Evolutionary conservation across 2,329 filamentous ascomycete genomes (phyloP).

Genomic region (Trichothecium sympodiale): DNA sequence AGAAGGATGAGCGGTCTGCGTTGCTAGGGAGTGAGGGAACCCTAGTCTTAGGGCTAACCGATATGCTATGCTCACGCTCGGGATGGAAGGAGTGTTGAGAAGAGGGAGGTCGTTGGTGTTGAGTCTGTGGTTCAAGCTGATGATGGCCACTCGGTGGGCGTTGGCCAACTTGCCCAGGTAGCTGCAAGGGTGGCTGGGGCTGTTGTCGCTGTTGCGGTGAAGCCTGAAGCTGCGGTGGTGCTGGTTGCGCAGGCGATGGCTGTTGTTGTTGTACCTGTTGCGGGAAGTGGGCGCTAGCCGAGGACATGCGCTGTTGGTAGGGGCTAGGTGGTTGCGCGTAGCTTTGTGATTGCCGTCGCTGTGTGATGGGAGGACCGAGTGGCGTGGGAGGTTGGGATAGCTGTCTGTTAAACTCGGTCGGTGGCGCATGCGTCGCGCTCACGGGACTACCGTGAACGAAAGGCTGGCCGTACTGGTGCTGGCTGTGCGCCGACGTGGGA

Average conservation of each 20-base stretch:
- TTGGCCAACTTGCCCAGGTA: no score
- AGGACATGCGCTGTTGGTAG: slow-evolving; percentile 40
- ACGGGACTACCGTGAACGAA: slow-evolving; percentile 44
- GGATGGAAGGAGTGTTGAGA: slow-evolving; percentile 24
- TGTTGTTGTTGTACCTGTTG: slow-evolving; percentile 14
- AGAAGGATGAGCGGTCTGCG: slow-evolving; percentile 16
- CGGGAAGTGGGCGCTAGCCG: slow-evolving; percentile 15
- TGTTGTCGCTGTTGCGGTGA: slow-evolving; percentile 7
- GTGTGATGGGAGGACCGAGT: slow-evolving; percentile 35
- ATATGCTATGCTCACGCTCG: slow-evolving; percentile 60
- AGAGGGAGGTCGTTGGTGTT: slow-evolving; percentile 35
- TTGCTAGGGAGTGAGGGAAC: slow-evolving; percentile 40
- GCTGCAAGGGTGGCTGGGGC: slow-evolving; percentile 5
- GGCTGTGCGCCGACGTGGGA: slow-evolving; percentile 50
- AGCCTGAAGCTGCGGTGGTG: slow-evolving; percentile 9
- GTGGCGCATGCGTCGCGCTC: slow-evolving; percentile 27
- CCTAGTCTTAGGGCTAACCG: slow-evolving; percentile 69
- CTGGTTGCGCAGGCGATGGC: slow-evolving; percentile 22
- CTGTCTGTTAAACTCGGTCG: slow-evolving; percentile 32
- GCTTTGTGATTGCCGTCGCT: slow-evolving; percentile 1
- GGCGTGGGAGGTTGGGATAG: slow-evolving; percentile 45
- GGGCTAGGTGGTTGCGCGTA: slow-evolving; percentile 38
- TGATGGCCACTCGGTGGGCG: no score
- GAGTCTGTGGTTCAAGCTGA: no score
- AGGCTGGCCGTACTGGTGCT: slow-evolving; percentile 39